Evolutionary conservation across 768 basidiomycete genomes (phyloP).

Genomic region (Paxillus involutus): DNA sequence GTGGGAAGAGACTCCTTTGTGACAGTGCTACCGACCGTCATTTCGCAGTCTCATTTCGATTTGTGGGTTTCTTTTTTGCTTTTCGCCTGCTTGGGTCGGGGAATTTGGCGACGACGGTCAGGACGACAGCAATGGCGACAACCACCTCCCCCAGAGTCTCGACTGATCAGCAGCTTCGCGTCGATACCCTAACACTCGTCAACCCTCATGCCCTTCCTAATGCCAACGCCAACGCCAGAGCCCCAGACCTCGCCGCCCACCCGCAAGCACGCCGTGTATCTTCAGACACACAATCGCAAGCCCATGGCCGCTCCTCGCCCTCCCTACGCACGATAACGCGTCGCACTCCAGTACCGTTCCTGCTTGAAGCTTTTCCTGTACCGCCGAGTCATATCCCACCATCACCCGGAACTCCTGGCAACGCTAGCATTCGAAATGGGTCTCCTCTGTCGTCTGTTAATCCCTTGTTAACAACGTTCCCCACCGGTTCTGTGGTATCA

Average conservation of each 20-base stretch:
- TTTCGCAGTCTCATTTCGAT: slow-evolving; percentile 11
- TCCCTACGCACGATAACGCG: slow-evolving; percentile 24
- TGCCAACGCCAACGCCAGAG: not conserved
- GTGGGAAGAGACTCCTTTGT: slow-evolving; percentile 23
- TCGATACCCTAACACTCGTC: slow-evolving; percentile 10
- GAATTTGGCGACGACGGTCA: slow-evolving; percentile 12
- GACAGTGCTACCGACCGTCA: slow-evolving; percentile 10
- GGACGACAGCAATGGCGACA: slow-evolving; percentile 19
- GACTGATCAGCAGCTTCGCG: slow-evolving; percentile 8
- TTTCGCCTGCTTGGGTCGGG: slow-evolving; percentile 7
- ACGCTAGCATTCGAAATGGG: slow-evolving; percentile 4
- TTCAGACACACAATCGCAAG: slow-evolving; percentile 21
- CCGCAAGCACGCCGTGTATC: slow-evolving; percentile 20
- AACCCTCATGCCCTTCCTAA: slow-evolving; percentile 16
- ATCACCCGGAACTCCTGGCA: slow-evolving; percentile 21
- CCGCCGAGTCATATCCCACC: slow-evolving; percentile 35
- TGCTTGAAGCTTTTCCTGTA: slow-evolving; percentile 37
- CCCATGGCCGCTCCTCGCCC: slow-evolving; percentile 24
- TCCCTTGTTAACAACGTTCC: slow-evolving; percentile 1
- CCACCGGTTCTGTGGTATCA: slow-evolving; percentile 3
- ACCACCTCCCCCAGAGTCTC: slow-evolving; percentile 15
- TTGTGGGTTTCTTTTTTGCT: slow-evolving; percentile 21
- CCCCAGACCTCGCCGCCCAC: slow-evolving; percentile 10
- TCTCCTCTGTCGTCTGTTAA: slow-evolving; percentile 15
- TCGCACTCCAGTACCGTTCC: slow-evolving; percentile 32